phyloP scores from a whole-genome alignment of 768 basidiomycete species.

The Kwoniella sp. region DNA sequence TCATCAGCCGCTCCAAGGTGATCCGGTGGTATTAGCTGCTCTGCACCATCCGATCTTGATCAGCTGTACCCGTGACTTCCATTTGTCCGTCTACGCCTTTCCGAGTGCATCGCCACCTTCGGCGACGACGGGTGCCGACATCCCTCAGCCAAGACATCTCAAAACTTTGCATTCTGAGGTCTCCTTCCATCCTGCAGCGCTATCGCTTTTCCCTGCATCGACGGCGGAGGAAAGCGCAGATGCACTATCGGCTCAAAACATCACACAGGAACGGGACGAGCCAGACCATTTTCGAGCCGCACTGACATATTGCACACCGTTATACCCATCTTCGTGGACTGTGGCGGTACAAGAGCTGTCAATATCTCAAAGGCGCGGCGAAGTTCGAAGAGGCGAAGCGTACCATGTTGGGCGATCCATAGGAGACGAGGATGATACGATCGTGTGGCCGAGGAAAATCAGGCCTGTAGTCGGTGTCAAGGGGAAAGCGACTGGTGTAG shows the following conservation, averaged over 20 bases:
- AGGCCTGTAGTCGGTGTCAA: conserved; percentile 48
- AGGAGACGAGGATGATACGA: conserved; percentile 20
- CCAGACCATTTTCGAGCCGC: conserved; percentile 33
- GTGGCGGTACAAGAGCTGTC: conserved; percentile 52
- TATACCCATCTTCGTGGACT: conserved; percentile 55
- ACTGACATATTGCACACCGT: conserved; percentile 51
- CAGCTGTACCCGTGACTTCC: conserved; percentile 47
- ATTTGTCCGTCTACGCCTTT: conserved; percentile 45
- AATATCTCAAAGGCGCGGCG: conserved; percentile 7
- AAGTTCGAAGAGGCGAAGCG: conserved; percentile 30
- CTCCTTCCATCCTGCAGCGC: conserved; percentile 52
- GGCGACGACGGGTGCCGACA: neutral
- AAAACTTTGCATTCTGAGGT: conserved; percentile 52
- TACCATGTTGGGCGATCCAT: conserved; percentile 21
- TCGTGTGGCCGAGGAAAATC: conserved; percentile 42
- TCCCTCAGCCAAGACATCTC: conserved; percentile 31
- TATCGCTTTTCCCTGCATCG: conserved; percentile 41
- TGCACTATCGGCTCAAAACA: neutral
- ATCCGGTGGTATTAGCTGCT: conserved; percentile 47
- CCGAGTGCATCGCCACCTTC: neutral
- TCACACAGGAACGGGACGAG: conserved; percentile 3
- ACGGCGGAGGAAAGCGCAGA: neutral
- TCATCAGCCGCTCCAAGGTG: conserved; percentile 27
- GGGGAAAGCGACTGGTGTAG: conserved; percentile 46
- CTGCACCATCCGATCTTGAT: conserved; percentile 45